Percentiles rank a stretch among this genome's conserved stretches.
phyloP scores from a whole-genome alignment of 345 rosid species.

The Eucalyptus pauciflora region DNA sequence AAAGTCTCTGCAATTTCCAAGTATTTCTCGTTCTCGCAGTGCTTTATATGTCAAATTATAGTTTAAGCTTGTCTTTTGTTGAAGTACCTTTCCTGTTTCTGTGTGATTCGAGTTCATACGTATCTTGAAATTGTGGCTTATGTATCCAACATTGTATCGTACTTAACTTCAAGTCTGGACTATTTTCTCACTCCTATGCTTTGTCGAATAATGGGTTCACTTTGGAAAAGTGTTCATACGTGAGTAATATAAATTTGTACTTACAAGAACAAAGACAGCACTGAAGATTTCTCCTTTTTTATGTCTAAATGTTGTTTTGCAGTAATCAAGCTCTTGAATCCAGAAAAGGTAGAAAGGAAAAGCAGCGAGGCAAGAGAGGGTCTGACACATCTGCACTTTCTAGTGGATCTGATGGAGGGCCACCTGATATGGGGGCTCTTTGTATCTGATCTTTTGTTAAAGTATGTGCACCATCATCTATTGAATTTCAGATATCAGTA shows the following conservation, averaged over 20 bases:
- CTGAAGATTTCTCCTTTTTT: background rate
- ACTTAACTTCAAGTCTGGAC: background rate
- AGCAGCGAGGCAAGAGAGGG: conserved; percentile 42
- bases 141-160: background rate
- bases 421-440: conserved; percentile 76
- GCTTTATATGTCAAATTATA: background rate
- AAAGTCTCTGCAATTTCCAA: conserved; percentile 34
- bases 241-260: background rate
- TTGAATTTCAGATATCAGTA: background rate
- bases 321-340: conserved; percentile 20
- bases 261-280: background rate
- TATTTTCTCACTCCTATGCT: background rate
- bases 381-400: conserved; percentile 13
- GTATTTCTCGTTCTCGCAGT: conserved; percentile 17
- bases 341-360: conserved; percentile 47
- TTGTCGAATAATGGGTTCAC: background rate
- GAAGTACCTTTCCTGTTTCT: background rate
- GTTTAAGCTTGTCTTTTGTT: background rate
- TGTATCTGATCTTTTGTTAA: conserved; percentile 31
- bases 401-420: conserved; percentile 29
- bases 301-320: background rate
- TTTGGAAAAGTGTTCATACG: background rate
- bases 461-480: background rate
- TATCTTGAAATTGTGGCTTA: background rate
- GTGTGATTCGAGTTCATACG: background rate